A percentile compares a stretch with the other conserved stretches of the same genome.
These are phyloP conservation scores for Sphagnum magellanicum DNA, from an alignment of 228 moss, liverwort and hornwort genomes.

Conservation along the genomic window DNA sequence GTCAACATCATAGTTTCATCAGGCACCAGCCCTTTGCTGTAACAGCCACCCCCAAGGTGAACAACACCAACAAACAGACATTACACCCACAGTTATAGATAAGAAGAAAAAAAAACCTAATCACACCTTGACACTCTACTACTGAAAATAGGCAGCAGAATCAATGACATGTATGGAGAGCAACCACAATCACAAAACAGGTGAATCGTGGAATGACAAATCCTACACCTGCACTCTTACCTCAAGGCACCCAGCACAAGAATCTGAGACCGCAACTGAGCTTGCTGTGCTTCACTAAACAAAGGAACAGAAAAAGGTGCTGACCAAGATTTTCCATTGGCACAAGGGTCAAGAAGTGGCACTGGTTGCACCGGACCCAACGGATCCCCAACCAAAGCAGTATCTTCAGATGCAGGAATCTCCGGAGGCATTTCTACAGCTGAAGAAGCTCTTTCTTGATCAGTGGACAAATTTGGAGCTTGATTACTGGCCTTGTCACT, in stretches of 20 bases:
- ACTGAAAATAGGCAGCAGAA: too few species aligned
- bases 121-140: not conserved
- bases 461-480: not conserved
- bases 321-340: conserved; percentile 14
- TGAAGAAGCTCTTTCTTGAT: not conserved
- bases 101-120: not conserved
- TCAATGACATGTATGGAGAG: too few species aligned
- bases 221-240: conserved; percentile 34
- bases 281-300: conserved; percentile 67
- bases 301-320: conserved; percentile 15
- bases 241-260: conserved; percentile 80
- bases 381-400: not conserved
- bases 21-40: conserved; percentile 73
- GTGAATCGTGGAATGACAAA: not conserved
- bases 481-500: not conserved
- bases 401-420: not conserved
- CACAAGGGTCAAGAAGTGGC: conserved; percentile 8
- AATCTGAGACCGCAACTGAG: conserved; percentile 92
- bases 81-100: not conserved
- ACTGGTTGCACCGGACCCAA: not conserved
- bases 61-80: not conserved
- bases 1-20: conserved; percentile 54
- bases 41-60: conserved; percentile 3
- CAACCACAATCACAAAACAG: not conserved
- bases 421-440: not conserved